These are phyloP conservation scores for Aspergillus sp. DNA, from an alignment of 2,329 filamentous ascomycete genomes.

Conservation along the genomic window DNA sequence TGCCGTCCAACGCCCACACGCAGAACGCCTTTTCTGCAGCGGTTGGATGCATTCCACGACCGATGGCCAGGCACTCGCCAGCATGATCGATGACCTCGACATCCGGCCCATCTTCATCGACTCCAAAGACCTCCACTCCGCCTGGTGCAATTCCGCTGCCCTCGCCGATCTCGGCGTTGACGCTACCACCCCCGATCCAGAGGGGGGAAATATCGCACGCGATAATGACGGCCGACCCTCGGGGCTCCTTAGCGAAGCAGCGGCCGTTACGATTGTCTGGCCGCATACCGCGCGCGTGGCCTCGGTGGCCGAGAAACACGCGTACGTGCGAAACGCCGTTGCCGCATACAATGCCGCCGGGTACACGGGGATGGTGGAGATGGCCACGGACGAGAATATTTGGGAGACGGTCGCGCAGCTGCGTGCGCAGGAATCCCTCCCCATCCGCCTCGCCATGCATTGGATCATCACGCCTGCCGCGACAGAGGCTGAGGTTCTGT, in stretches of 20 bases:
- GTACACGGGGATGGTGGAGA: conserved; percentile 51
- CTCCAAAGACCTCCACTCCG: conserved; percentile 50
- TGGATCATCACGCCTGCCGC: conserved; percentile 49
- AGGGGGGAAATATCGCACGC: conserved; percentile 48
- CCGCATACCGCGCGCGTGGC: conserved; percentile 46
- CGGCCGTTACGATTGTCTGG: conserved; percentile 48
- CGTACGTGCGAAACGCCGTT: conserved; percentile 43
- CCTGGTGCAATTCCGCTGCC: conserved; percentile 52
- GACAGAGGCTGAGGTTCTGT: conserved; percentile 36
- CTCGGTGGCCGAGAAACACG: conserved; percentile 43
- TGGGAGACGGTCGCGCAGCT: conserved; percentile 46
- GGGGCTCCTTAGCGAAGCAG: conserved; percentile 48
- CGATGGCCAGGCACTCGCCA: conserved; percentile 42
- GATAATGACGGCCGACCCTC: conserved; percentile 41
- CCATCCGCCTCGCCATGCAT: conserved; percentile 46
- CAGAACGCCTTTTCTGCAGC: conserved; percentile 46
- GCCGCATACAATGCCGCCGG: conserved; percentile 45
- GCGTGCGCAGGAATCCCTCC: conserved; percentile 29
- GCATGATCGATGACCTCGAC: conserved; percentile 49
- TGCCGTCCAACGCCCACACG: conserved; percentile 37
- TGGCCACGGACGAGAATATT: conserved; percentile 52
- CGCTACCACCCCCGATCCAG: conserved; percentile 38
- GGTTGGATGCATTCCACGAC: conserved; percentile 53
- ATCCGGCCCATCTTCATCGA: conserved; percentile 51
- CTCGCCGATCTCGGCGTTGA: conserved; percentile 46